Evolutionary conservation across 192 early-diverging fungal genomes (phyloP).

Genomic region (Coemansia sp.): DNA sequence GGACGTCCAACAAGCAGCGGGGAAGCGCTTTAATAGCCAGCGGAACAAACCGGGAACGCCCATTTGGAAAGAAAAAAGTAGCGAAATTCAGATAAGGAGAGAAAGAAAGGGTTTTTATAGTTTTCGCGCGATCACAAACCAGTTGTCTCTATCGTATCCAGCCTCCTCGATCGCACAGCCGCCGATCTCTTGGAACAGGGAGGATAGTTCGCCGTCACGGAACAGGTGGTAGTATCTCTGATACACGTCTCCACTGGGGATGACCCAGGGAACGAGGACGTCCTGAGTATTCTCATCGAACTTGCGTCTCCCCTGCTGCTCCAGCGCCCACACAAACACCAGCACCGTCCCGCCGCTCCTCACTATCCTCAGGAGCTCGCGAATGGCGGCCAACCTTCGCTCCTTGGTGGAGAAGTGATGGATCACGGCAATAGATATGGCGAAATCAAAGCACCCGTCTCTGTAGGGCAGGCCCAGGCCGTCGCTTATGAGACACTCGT

Average conservation of each 20-base stretch:
- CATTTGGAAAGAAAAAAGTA: slow-evolving; percentile 11
- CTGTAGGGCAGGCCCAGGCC: slow-evolving; percentile 76
- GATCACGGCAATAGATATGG: slow-evolving; percentile 92
- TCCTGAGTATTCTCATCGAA: slow-evolving; percentile 82
- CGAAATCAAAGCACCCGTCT: slow-evolving; percentile 79
- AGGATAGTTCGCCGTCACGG: slow-evolving; percentile 78
- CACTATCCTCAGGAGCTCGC: slow-evolving; percentile 79
- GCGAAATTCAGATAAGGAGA: not conserved
- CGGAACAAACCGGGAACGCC: slow-evolving; percentile 49
- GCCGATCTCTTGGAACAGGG: slow-evolving; percentile 57
- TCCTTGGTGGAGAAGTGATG: slow-evolving; percentile 86
- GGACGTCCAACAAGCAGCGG: slow-evolving; percentile 25
- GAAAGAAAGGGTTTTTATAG: slow-evolving; percentile 36
- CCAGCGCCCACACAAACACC: slow-evolving; percentile 96
- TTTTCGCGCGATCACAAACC: slow-evolving; percentile 74
- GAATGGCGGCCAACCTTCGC: slow-evolving; percentile 67
- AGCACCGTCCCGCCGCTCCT: slow-evolving; percentile 66
- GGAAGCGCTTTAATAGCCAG: slow-evolving; percentile 41
- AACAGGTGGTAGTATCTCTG: slow-evolving; percentile 94
- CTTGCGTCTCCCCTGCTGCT: slow-evolving; percentile 78
- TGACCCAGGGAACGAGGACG: slow-evolving; percentile 90
- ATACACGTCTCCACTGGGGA: slow-evolving; percentile 59
- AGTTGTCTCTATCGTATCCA: slow-evolving; percentile 97
- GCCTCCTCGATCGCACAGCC: slow-evolving; percentile 56
- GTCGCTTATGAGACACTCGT: slow-evolving; percentile 82